Evolutionary conservation across 371 early-diverging fungal species (phyloP), one percentile per base, ranked within the genome.

Genomic region (Batkoa obscura): DNA sequence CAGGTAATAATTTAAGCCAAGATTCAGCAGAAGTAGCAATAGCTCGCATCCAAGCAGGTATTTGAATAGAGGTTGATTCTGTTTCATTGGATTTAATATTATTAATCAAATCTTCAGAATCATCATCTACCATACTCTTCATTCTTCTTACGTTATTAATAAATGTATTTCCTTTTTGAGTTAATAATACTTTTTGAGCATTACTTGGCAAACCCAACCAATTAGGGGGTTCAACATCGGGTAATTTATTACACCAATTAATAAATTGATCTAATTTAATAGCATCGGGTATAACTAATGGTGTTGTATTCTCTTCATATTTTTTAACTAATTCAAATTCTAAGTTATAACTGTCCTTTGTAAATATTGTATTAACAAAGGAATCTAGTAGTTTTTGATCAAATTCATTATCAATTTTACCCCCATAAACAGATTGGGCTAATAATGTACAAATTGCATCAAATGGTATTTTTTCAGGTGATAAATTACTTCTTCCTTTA

Each of bases 181-280:
- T 82, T 57, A 90, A 73, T 34, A 97, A 73, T 30, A 94, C 83
- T 52, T 79, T 81, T 65, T 97, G 97, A 12, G 98, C 95, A 62
- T 90, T 88, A 13, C 74, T 65, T n/a, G 95, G 94, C 46, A 97
- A 74, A 10, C 98, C 94, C 49, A 97, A 75, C 98, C 98, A 97
- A 13, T 84, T 78, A 17, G 98, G 97, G 12, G 96, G 93, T 66
- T 96, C 89, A 58, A 81, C 79, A 39, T 91, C 94, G 6, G 95
- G 94, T 55, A 97, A 65, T 37, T 71, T 73, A 39, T 72, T 71
- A 43, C 86, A 87, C 98, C 98, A 98, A 3, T 77, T 74, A 59
- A 88, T 49, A 65, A 94, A 90, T 52, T 91, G 84, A 1, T 84
- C 83, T 61, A 85, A 70, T 64, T 75, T 76, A n/a, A 81, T 88